These are phyloP conservation scores for Cnidoscolus chayamansa DNA, from an alignment of 441 rosid species.

Conservation along the genomic window DNA sequence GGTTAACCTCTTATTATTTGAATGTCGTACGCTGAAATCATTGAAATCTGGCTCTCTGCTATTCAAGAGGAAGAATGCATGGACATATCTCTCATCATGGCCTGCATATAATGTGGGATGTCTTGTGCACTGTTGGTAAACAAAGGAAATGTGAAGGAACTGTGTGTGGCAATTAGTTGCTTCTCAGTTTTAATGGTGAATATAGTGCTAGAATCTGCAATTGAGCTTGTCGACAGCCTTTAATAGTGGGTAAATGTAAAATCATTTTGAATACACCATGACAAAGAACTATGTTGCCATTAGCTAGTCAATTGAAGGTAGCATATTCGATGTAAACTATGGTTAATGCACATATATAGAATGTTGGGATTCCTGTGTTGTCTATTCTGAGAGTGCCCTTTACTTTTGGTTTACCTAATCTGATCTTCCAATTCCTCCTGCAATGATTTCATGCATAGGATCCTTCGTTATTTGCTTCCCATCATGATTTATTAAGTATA, in stretches of 20 bases:
- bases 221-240: not conserved
- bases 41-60: not conserved
- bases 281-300: not conserved
- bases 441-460: not conserved
- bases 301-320: not conserved
- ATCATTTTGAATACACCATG: not conserved
- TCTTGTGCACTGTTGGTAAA: not conserved
- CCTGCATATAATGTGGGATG: not conserved
- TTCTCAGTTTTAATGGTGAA: not conserved
- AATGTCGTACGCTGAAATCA: not conserved
- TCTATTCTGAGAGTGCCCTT: not conserved
- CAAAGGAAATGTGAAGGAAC: not conserved
- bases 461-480: not conserved
- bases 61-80: not conserved
- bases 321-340: not conserved
- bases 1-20: not conserved
- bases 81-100: not conserved
- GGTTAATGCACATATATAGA: not conserved
- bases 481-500: not conserved
- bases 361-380: not conserved
- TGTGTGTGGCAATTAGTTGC: not conserved
- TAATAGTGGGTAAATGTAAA: not conserved
- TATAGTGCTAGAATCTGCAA: not conserved
- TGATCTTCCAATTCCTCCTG: not conserved
- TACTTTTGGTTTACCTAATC: slow-evolving; percentile 5